Evolutionary conservation across 805 yeast genomes (phyloP).

Genomic region (Lachancea quebecensis): DNA sequence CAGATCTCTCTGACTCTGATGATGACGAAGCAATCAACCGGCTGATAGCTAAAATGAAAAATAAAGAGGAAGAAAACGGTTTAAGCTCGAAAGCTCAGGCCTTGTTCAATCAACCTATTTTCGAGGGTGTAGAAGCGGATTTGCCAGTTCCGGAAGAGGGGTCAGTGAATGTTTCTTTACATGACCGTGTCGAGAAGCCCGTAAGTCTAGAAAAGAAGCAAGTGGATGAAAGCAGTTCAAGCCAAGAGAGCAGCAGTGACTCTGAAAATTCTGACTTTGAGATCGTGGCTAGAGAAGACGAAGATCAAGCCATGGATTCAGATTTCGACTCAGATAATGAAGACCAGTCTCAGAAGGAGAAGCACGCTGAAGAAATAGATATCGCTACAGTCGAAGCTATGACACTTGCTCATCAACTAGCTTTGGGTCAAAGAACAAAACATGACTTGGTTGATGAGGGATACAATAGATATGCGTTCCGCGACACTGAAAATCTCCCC

Average conservation of each 20-base stretch:
- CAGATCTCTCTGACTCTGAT: conserved; percentile 50
- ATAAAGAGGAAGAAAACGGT: conserved; percentile 37
- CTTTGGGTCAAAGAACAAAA: conserved; percentile 77
- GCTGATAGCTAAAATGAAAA: conserved; percentile 50
- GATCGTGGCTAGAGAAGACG: conserved; percentile 37
- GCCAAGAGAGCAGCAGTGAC: conserved; percentile 3
- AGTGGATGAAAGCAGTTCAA: too few species aligned
- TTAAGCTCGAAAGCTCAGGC: conserved; percentile 38
- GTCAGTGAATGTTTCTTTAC: conserved; percentile 2
- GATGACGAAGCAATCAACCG: conserved; percentile 64
- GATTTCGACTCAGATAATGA: conserved; percentile 52
- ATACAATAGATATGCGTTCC: conserved; percentile 82
- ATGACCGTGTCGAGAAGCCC: conserved; percentile 7
- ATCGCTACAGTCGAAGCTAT: conserved; percentile 91
- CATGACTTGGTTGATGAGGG: conserved; percentile 90
- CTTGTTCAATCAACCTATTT: conserved; percentile 48
- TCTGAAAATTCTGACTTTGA: conserved; percentile 36
- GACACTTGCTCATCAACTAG: conserved; percentile 96
- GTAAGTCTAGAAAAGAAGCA: conserved; percentile 17
- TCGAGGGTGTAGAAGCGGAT: conserved; percentile 41
- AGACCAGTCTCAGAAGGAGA: conserved; percentile 34
- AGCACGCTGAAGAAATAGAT: conserved; percentile 61
- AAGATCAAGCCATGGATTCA: conserved; percentile 34
- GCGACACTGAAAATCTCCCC: conserved; percentile 86
- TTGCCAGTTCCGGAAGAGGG: conserved; percentile 19